Evolutionary conservation across 129 eudicot genomes (phyloP).

Genomic region (Glebionis coronaria): DNA sequence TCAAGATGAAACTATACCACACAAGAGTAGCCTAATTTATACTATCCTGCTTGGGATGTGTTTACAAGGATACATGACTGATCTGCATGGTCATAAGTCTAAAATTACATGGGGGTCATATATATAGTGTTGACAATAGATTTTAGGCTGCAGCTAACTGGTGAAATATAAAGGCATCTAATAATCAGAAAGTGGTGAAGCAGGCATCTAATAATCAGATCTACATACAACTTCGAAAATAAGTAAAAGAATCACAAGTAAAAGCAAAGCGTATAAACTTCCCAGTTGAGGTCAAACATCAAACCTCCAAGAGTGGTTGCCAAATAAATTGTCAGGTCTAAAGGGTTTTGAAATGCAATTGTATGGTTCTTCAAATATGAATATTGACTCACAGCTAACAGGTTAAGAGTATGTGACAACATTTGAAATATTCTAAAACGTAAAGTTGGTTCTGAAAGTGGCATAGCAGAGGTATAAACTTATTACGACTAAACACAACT

Average conservation of each 20-base stretch:
- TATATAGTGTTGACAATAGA: background rate
- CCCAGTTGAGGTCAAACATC: background rate
- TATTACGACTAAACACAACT: too few species aligned
- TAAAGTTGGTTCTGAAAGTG: too few species aligned
- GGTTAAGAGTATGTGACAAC: too few species aligned
- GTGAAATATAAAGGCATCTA: background rate
- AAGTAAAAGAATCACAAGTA: background rate
- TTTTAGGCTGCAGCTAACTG: background rate
- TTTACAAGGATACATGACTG: background rate
- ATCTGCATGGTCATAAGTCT: constrained; percentile 5
- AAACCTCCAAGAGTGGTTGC: background rate
- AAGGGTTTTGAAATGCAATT: too few species aligned
- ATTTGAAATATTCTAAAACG: too few species aligned
- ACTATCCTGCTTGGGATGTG: background rate
- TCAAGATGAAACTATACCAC: background rate
- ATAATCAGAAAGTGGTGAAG: background rate
- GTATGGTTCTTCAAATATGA: too few species aligned
- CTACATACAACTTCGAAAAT: background rate
- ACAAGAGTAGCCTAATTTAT: background rate
- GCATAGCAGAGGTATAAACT: too few species aligned
- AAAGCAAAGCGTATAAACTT: constrained; percentile 5
- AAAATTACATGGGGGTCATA: background rate
- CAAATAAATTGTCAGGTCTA: background rate
- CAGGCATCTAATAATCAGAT: background rate
- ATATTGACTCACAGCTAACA: too few species aligned